These are phyloP conservation scores for Paratinospora sagittata DNA, from an alignment of 164 flowering plant genomes.

Conservation along the genomic window DNA sequence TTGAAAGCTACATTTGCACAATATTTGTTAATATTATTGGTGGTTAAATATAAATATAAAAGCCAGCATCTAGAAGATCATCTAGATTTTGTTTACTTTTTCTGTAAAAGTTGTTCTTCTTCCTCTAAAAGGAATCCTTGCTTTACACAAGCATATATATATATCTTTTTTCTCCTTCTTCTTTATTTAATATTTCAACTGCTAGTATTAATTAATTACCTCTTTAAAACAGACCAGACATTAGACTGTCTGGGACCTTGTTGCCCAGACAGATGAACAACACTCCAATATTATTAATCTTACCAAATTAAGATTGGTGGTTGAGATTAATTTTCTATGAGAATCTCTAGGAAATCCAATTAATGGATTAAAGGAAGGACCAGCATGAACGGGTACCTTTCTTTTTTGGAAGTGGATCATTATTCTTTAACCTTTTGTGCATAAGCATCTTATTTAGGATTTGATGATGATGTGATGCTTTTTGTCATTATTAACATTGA, in stretches of 20 bases:
- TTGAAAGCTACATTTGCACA: not conserved
- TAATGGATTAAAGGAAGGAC: not conserved
- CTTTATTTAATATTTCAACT: not conserved
- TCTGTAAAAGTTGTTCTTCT: not conserved
- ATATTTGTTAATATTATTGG: not conserved
- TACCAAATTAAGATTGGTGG: not conserved
- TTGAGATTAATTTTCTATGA: not conserved
- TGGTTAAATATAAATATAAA: not conserved
- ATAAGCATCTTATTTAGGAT: not conserved
- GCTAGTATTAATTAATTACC: no score
- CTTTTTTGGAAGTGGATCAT: conserved; percentile 1
- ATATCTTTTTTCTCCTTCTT: no score
- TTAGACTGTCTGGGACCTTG: conserved; percentile 13
- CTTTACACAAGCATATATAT: not conserved
- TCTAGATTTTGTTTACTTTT: conserved; percentile 8
- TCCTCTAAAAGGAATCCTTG: conserved; percentile 10
- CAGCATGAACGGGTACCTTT: not conserved
- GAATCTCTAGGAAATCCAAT: not conserved
- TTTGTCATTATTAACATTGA: not conserved
- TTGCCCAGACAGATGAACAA: not conserved
- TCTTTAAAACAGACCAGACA: conserved; percentile 16
- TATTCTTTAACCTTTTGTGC: not conserved
- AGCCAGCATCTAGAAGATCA: conserved; percentile 1
- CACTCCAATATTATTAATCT: not conserved
- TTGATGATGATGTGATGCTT: not conserved